phyloP scores from a whole-genome alignment of 1,284 basidiomycete species.

The Ganoderma lucidum region DNA sequence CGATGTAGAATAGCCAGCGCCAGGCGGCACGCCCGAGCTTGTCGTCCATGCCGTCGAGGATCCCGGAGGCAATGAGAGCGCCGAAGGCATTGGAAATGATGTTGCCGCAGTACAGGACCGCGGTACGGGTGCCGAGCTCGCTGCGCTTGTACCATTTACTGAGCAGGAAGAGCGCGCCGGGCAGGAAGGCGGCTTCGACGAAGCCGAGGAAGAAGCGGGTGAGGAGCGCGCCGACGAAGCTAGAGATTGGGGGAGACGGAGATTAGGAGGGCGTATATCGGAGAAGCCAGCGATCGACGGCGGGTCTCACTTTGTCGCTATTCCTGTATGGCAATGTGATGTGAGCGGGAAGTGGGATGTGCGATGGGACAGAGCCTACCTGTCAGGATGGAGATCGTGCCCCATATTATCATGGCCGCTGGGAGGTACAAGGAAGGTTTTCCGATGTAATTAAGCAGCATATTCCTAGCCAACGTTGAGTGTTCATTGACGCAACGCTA shows the following conservation, averaged over 20 bases:
- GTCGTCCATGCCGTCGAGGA: conserved; percentile 75
- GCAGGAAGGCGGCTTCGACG: conserved; percentile 79
- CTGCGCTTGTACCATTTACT: conserved; percentile 78
- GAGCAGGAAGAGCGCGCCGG: conserved; percentile 66
- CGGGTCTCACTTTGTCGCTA: conserved; percentile 36
- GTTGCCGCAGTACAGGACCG: conserved; percentile 78
- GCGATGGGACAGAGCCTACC: conserved; percentile 19
- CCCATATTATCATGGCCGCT: conserved; percentile 74
- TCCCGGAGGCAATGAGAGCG: conserved; percentile 78
- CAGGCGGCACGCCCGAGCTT: conserved; percentile 77
- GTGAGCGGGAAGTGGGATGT: not conserved
- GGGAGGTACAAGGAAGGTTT: conserved; percentile 81
- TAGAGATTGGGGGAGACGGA: conserved; percentile 36
- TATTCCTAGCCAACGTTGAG: conserved; percentile 57
- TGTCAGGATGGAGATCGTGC: conserved; percentile 36
- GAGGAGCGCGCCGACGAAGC: conserved; percentile 73
- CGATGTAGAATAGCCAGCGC: conserved; percentile 80
- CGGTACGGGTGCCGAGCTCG: conserved; percentile 77
- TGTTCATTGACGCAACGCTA: not conserved
- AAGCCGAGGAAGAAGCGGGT: conserved; percentile 81
- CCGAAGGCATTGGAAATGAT: conserved; percentile 88
- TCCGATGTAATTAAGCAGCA: conserved; percentile 75
- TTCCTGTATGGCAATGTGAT: conserved; percentile 15
- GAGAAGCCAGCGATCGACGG: not conserved
- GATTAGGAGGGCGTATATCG: conserved; percentile 17